Conservation (phyloP, 805 yeast genomes). For the Torulaspora delbrueckii region DNA sequence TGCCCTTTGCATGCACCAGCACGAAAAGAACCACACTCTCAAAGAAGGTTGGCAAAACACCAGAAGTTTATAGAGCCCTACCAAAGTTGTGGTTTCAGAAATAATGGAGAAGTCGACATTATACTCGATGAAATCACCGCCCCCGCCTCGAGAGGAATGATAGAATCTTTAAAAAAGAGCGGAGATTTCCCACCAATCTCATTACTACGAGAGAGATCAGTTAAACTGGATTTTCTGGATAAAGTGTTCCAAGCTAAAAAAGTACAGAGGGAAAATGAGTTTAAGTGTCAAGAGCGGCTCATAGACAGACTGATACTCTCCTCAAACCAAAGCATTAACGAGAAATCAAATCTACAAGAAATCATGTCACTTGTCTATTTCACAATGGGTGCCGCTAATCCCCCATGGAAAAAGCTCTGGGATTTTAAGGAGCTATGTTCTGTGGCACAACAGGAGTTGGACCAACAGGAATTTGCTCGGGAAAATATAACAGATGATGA, state of each 20-base stretch:
- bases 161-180: conserved; percentile 14
- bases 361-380: conserved; percentile 35
- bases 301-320: conserved; percentile 29
- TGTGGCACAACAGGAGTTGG: conserved; percentile 35
- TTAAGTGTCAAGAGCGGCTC: conserved; percentile 34
- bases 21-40: conserved; percentile 14
- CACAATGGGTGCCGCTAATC: conserved; percentile 30
- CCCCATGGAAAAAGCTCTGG: conserved; percentile 32
- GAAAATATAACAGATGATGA: conserved; percentile 36
- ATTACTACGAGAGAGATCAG: conserved; percentile 23
- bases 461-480: conserved; percentile 21
- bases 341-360: conserved; percentile 23
- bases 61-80: conserved; percentile 52
- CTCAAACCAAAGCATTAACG: conserved; percentile 11
- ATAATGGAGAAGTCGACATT: conserved; percentile 59
- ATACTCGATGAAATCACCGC: conserved; percentile 39
- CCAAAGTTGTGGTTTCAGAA: conserved; percentile 45
- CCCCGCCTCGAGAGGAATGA: conserved; percentile 22
- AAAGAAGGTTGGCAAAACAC: conserved; percentile 48
- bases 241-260: conserved; percentile 35
- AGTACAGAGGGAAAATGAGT: conserved; percentile 36
- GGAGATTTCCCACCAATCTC: conserved; percentile 25
- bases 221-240: conserved; percentile 28
- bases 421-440: conserved; percentile 48
- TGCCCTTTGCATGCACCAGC: conserved; percentile 78